These are phyloP conservation scores for Uronychia setigera DNA, from an alignment of 73 alveolate species.

Conservation along the genomic window DNA sequence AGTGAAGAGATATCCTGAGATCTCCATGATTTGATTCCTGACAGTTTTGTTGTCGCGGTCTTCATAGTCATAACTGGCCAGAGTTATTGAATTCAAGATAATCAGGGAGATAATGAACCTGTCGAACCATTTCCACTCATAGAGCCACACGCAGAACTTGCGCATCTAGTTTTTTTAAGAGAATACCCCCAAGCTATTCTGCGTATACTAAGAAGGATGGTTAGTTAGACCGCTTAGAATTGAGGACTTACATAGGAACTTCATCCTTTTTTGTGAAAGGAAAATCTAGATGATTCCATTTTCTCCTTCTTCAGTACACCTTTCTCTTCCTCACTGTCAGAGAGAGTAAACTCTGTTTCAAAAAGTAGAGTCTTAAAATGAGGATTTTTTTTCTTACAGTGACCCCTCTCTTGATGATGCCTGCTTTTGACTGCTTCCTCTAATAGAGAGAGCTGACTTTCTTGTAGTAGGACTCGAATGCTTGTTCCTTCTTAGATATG, in stretches of 20 bases:
- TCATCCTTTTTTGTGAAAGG: not conserved
- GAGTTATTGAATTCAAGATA: conserved; percentile 13
- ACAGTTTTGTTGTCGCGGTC: conserved; percentile 20
- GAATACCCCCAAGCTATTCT: not conserved
- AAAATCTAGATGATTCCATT: not conserved
- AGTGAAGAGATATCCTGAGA: conserved; percentile 42
- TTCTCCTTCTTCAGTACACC: not conserved
- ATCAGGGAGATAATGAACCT: conserved; percentile 10
- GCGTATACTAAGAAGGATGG: not conserved
- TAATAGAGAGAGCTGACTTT: too few relatives aligned
- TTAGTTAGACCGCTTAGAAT: too few relatives aligned
- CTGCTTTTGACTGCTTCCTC: too few relatives aligned
- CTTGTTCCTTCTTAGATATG: too few relatives aligned
- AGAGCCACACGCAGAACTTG: not conserved
- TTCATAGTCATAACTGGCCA: conserved; percentile 33
- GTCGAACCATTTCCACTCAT: conserved; percentile 6
- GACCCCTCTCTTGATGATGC: too few relatives aligned
- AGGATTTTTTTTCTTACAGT: too few relatives aligned
- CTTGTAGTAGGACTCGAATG: too few relatives aligned
- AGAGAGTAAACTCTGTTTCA: not conserved
- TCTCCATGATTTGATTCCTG: conserved; percentile 11
- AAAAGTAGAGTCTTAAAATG: not conserved
- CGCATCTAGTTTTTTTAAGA: not conserved
- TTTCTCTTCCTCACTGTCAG: not conserved
- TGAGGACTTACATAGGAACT: not conserved